Base-by-base conservation (phyloP, 2,329 filamentous ascomycete species). In the Fonsecaea multimorphosa region DNA sequence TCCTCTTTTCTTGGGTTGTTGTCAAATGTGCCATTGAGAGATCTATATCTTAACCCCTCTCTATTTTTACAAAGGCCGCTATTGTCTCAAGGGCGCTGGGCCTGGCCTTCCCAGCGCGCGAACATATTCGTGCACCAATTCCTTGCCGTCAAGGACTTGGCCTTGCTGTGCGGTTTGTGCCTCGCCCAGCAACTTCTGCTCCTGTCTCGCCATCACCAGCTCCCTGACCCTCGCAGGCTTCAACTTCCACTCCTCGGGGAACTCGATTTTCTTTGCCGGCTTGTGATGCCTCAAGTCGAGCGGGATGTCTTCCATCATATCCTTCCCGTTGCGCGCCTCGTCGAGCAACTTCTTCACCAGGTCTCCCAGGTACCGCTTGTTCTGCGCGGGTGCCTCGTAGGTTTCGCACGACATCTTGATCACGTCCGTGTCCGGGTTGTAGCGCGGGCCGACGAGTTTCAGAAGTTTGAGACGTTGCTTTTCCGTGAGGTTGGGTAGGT, bases 311-410 rank as follows among this genome's bases (percentile, higher is more conserved):
- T 89, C 89, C 74, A 98, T 97, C 11, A 86, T 91, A 72, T 99
- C 94, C 40, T 81, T 86, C 27, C 85, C 82, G 75, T 97, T 89
- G 81, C 88, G 91, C 65, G 93, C 92, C 75, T 92, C 88, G 6
- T 81, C 82, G 65, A 99, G 80, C 70, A 99, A 81, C 57, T 84
- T 86, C 69, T 89, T 83, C 57, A 98, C 86, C 56, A 92, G 79
- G 73, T 96, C 92, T 60, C 88, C 90, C 24, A 99, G 84, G 77
- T 95, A 95, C n/a, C 92, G 88, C 84, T 98, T 99, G 83, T 99
- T 99, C 82, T 98, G 93, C 19, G 93, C 92, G 75, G 92, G 90
- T 62, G 93, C 91, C 75, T 92, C 88, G 77, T 91, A 96, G 76
- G 89, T 88, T 78, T 98, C 95, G 80, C 91, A 91, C 76, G 91